Base-by-base conservation (phyloP, 495 filamentous ascomycete genomes). In the Neurospora sp. region DNA sequence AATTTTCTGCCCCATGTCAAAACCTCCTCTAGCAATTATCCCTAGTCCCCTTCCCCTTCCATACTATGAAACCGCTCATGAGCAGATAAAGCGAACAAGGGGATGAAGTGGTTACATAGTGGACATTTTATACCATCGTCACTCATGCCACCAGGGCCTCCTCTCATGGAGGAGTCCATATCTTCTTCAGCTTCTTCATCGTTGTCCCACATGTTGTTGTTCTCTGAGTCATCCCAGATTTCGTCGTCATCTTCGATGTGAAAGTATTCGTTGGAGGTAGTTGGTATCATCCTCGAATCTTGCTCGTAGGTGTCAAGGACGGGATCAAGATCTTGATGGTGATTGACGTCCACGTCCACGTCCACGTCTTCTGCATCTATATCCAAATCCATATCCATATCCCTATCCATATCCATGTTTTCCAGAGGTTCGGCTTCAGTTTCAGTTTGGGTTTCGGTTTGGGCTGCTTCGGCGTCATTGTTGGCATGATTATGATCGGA, bases 51-150 rank as follows among this genome's bases (percentile, higher is more conserved):
- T 16, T 84, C 78, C 12, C 14, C 16, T 18, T 78, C 82, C 71
- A 86, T 73, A 37, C 75, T 77, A 82, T 97, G 93, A 76, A 89
- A 97, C 70, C 91, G 83, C 74, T 86, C 82, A 81, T 97, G 93
- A 4, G 93, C 93, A 23, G 85, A 75, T 78, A 90, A 86, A 8
- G 93, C 93, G 82, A 94, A 96, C 14, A 82, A 74, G 0, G 93
- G 93, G 72, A 96, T 89, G 6, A 81, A 75, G 18, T 87, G 86
- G 12, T 89, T 90, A 79, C 93, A 96, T 7, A 80, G 74, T 0
- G 76, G 75, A 79, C 93, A 95, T 9, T 76, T 66, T 0, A 27
- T 66, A 12, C 54, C 54, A 35, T 66, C 54, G 7, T 12, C 54
- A 66, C 37, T 38, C 37, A 38, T 38, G 37, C 37, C 37, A 38